Conservation (phyloP, 495 filamentous ascomycete genomes). For the Amphirosellinia nigrospora region DNA sequence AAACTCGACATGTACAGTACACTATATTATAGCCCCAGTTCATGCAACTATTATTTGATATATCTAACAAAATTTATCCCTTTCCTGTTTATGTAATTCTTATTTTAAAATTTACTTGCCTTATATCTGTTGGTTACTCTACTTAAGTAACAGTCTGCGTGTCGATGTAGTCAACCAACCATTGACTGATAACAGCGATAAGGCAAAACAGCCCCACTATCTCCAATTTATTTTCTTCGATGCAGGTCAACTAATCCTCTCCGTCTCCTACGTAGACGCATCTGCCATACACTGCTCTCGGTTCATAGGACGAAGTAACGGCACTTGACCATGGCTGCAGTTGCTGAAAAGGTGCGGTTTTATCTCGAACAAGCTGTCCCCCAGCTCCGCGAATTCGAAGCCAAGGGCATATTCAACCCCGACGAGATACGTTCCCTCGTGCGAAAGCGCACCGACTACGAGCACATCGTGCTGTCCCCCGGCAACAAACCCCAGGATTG, state of each 20-base stretch:
- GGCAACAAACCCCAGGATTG: constrained; percentile 78
- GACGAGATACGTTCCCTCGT: constrained; percentile 88
- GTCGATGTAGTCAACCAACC: too few species aligned
- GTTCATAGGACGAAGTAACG: not conserved
- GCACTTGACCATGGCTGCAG: constrained; percentile 68
- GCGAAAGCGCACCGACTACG: constrained; percentile 88
- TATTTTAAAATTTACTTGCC: too few species aligned
- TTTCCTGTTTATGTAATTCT: too few species aligned
- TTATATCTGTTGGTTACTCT: too few species aligned
- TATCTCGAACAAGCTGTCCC: constrained; percentile 90
- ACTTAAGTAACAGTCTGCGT: too few species aligned
- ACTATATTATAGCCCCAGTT: too few species aligned
- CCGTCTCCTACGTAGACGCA: not conserved
- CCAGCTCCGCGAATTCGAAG: constrained; percentile 85
- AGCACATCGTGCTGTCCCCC: constrained; percentile 85
- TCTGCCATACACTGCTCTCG: not conserved
- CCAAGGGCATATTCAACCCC: constrained; percentile 88
- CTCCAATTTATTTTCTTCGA: constrained; percentile 30
- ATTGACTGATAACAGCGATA: constrained; percentile 20
- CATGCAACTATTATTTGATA: too few species aligned
- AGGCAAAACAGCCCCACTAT: constrained; percentile 12
- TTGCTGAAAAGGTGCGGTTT: constrained; percentile 93
- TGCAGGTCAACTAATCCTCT: not conserved
- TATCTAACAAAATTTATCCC: too few species aligned
- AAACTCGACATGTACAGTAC: too few species aligned